A percentile compares a stretch with the other conserved stretches of the same genome.
Evolutionary conservation across 73 alveolate genomes (phyloP).

Genomic region (Paraurostyla sp.): DNA sequence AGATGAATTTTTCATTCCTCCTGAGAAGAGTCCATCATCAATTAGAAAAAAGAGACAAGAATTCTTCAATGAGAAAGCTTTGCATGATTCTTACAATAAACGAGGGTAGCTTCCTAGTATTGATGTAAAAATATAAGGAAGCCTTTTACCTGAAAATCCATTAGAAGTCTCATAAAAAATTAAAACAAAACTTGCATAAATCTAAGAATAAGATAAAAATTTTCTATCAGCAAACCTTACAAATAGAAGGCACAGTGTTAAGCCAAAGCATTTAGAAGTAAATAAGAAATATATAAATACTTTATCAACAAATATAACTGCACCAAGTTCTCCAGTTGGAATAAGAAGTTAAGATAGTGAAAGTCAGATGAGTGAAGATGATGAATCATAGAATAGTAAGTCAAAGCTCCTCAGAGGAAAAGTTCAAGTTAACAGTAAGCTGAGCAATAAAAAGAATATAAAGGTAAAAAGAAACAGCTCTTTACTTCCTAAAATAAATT

Average conservation of each 20-base stretch:
- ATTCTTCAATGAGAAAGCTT: background rate
- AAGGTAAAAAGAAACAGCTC: too few relatives aligned
- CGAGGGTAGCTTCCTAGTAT: background rate
- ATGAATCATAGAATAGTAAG: too few relatives aligned
- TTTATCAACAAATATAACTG: background rate
- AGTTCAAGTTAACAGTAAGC: too few relatives aligned
- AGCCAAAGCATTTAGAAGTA: too few relatives aligned
- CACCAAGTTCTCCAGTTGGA: background rate
- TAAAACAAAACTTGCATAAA: background rate
- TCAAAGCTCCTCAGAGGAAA: too few relatives aligned
- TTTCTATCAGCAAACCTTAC: too few relatives aligned
- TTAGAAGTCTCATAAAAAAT: background rate
- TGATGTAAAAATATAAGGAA: background rate
- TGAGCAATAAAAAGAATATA: too few relatives aligned
- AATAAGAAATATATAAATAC: too few relatives aligned
- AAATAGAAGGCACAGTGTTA: too few relatives aligned
- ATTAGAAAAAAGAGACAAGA: background rate
- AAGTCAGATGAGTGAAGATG: background rate
- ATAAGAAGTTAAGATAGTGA: background rate
- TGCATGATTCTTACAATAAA: background rate
- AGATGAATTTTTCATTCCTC: background rate
- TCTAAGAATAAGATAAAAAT: background rate
- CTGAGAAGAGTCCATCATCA: background rate
- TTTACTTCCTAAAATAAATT: too few relatives aligned
- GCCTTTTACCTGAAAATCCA: background rate